A percentile compares a stretch with the other conserved stretches of the same genome.
Conservation (phyloP, 768 basidiomycete species). For the Boletus vinaceobasis region DNA sequence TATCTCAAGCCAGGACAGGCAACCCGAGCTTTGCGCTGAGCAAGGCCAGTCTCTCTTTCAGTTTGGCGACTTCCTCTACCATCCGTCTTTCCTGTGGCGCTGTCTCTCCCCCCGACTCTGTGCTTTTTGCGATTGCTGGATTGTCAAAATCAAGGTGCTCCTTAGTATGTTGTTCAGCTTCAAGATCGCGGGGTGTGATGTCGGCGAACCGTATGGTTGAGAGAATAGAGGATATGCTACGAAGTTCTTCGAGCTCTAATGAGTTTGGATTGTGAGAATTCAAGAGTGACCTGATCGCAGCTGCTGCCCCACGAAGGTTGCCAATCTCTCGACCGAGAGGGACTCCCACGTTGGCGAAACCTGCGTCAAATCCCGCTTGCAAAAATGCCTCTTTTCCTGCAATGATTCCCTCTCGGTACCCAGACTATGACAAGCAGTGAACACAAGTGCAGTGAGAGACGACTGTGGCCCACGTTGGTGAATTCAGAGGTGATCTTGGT, state of each 20-base stretch:
- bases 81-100: conserved; percentile 29
- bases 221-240: conserved; percentile 55
- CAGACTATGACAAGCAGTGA: conserved; percentile 50
- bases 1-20: conserved; percentile 9
- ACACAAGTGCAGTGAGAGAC: neutral
- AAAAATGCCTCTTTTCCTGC: conserved; percentile 85
- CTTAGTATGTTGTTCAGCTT: conserved; percentile 74
- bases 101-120: conserved; percentile 33
- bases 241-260: conserved; percentile 38
- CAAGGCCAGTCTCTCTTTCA: conserved; percentile 36
- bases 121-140: conserved; percentile 32
- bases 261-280: conserved; percentile 24
- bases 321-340: conserved; percentile 80
- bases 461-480: conserved; percentile 51
- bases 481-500: conserved; percentile 63
- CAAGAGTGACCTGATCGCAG: conserved; percentile 61
- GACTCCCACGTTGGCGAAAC: conserved; percentile 69
- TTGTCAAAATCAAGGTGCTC: conserved; percentile 50
- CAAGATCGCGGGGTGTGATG: conserved; percentile 69
- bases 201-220: conserved; percentile 63
- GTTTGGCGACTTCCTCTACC: conserved; percentile 37
- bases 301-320: conserved; percentile 64
- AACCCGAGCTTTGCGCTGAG: conserved; percentile 36
- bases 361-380: conserved; percentile 88
- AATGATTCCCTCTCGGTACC: conserved; percentile 95